These are phyloP conservation scores for Dendrobium chrysotoxum DNA, from an alignment of 106 monocot genomes.

Conservation along the genomic window DNA sequence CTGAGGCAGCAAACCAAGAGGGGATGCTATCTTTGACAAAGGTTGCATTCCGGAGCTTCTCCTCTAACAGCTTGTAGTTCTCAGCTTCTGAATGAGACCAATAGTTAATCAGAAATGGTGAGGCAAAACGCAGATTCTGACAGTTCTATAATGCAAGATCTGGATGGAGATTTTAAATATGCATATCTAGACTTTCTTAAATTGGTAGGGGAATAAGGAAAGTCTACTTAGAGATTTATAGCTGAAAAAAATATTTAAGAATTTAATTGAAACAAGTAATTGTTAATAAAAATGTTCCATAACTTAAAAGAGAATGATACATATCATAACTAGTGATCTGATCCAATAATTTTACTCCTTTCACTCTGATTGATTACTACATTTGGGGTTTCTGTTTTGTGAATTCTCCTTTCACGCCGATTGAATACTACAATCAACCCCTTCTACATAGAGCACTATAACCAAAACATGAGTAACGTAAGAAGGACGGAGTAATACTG, in stretches of 20 bases:
- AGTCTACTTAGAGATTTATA: background rate
- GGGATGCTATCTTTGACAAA: slow-evolving; percentile 72
- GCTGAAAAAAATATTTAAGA: background rate
- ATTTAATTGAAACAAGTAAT: background rate
- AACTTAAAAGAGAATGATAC: background rate
- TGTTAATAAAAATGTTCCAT: background rate
- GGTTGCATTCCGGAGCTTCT: slow-evolving; percentile 32
- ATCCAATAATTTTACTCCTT: too few species aligned
- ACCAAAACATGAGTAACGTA: background rate
- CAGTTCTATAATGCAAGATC: background rate
- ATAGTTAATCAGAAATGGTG: background rate
- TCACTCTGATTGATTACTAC: too few species aligned
- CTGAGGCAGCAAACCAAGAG: slow-evolving; percentile 57
- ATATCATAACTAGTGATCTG: too few species aligned
- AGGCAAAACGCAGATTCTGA: background rate
- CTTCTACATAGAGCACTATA: background rate
- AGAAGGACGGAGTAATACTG: background rate
- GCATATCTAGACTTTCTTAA: background rate
- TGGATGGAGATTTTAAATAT: background rate
- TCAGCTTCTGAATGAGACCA: slow-evolving; percentile 20
- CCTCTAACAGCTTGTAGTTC: slow-evolving; percentile 30
- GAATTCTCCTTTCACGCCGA: too few species aligned
- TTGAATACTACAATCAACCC: background rate
- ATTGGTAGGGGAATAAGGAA: background rate
- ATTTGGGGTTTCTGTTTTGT: too few species aligned